A percentile compares a stretch with the other conserved stretches of the same genome.
Evolutionary conservation across 129 eudicot species (phyloP).

Genomic region (Deinandra increscens): DNA sequence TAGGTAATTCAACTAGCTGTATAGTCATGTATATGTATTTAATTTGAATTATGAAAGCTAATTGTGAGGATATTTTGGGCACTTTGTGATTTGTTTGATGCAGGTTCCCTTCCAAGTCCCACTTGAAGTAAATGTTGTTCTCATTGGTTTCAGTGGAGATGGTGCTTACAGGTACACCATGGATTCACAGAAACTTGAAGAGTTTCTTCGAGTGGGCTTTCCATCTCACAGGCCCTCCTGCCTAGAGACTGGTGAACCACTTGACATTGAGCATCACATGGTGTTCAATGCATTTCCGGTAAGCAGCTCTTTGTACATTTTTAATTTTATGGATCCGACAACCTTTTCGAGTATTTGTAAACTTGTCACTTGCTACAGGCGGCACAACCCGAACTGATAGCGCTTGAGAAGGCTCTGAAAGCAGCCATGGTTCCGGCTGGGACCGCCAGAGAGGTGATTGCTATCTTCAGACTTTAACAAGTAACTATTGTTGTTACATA

Average conservation of each 20-base stretch:
- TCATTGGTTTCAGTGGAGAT: conserved; percentile 91
- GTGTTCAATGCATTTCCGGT: conserved; percentile 90
- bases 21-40: not conserved
- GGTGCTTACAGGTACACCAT: conserved; percentile 87
- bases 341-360: conserved; percentile 16
- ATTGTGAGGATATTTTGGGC: conserved; percentile 8
- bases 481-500: not conserved
- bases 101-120: conserved; percentile 99
- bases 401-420: conserved; percentile 77
- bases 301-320: conserved; percentile 39
- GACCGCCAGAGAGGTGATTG: conserved; percentile 86
- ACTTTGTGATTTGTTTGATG: conserved; percentile 20
- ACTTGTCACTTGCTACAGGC: conserved; percentile 42
- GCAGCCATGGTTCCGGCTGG: conserved; percentile 73
- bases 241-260: conserved; percentile 88
- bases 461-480: not conserved
- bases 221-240: conserved; percentile 94
- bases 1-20: conserved; percentile 2
- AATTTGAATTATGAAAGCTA: not conserved
- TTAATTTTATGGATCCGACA: not conserved
- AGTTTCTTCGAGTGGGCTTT: conserved; percentile 74
- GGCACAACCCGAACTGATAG: conserved; percentile 84
- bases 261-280: conserved; percentile 96
- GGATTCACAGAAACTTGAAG: conserved; percentile 79
- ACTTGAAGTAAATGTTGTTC: conserved; percentile 90